A percentile compares a stretch with the other conserved stretches of the same genome.
These are phyloP conservation scores for Chlamydomonas schloesseri DNA, from an alignment of 139 green algal species.

Conservation along the genomic window DNA sequence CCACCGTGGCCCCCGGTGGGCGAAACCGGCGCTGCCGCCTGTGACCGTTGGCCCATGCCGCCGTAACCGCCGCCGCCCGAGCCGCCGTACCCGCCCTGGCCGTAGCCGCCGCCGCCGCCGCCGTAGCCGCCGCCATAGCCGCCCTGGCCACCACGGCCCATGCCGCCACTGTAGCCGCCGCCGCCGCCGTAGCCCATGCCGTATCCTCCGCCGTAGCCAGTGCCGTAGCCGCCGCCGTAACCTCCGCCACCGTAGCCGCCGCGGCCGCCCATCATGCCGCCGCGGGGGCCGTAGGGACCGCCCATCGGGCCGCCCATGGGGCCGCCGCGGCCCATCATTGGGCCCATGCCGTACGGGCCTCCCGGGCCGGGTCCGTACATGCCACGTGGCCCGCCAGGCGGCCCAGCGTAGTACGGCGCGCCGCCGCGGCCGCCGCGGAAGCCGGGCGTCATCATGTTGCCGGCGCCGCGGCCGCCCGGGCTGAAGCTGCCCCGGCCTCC, in stretches of 20 bases:
- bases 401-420: constrained; percentile 24
- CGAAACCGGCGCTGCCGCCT: not conserved
- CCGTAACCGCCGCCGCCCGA: constrained; percentile 3
- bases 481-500: not conserved
- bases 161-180: constrained; percentile 15
- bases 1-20: constrained; percentile 6
- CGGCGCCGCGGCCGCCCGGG: not conserved
- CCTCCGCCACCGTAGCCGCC: not conserved
- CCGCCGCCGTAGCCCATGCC: constrained; percentile 6
- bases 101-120: not conserved
- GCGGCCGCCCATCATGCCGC: not conserved
- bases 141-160: not conserved
- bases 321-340: constrained; percentile 18
- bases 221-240: constrained; percentile 14
- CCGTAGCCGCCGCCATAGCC: not conserved
- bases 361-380: not conserved
- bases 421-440: not conserved
- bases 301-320: not conserved
- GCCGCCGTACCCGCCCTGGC: constrained; percentile 28
- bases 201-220: constrained; percentile 26
- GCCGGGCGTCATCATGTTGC: constrained; percentile 21
- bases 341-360: constrained; percentile 15
- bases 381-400: not conserved
- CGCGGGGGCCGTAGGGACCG: not conserved
- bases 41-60: not conserved